Base-by-base conservation (phyloP, 768 basidiomycete genomes). In the Lactarius trivialis region DNA sequence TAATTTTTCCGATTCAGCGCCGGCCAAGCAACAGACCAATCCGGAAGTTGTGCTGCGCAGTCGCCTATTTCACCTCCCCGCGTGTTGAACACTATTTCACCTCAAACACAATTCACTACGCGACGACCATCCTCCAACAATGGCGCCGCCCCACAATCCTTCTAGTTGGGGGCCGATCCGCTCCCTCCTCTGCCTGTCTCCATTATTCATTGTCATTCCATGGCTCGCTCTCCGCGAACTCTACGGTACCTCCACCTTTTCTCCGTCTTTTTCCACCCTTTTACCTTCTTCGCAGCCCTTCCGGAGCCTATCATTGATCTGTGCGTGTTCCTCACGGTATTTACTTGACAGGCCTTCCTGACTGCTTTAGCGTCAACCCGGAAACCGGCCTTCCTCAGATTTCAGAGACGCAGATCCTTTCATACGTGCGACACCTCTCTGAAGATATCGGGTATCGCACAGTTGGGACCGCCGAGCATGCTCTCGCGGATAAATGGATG, bases 391-490 rank as follows among this genome's bases (percentile, higher is more conserved):
- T 84, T 3, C 86, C 89, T 4, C 86, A 88, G 68, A 81, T 90
- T 28, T 89, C 89, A 0, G 89, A 91, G 71, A 70, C 80, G 0
- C 81, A 80, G 15, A 87, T 92, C 56, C 80, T 91, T 3, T 78
- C 76, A 7, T 76, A 84, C 51, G 82, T 85, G 3, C 83, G 81
- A 65, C 73, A 85, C 61, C 81, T 93, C 7, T 91, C 93, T 0
- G 93, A 94, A 70, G 85, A 83, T 6, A 92, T 94, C 51, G 95
- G 94, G 1, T 98, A 85, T 74, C 80, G 96, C 53, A 97, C 91
- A 0, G 91, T 96, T 11, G 96, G 96, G 1, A 93, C 94, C 0
- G 79, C 79, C 34, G 93, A 98, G 71, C 93, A 96, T 75, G 88
- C 90, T 0, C 71, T 84, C 30, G 93, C 89, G 4, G 94, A 97